These are phyloP conservation scores for Coprinopsis sp. DNA, from an alignment of 768 basidiomycete genomes.

Conservation along the genomic window DNA sequence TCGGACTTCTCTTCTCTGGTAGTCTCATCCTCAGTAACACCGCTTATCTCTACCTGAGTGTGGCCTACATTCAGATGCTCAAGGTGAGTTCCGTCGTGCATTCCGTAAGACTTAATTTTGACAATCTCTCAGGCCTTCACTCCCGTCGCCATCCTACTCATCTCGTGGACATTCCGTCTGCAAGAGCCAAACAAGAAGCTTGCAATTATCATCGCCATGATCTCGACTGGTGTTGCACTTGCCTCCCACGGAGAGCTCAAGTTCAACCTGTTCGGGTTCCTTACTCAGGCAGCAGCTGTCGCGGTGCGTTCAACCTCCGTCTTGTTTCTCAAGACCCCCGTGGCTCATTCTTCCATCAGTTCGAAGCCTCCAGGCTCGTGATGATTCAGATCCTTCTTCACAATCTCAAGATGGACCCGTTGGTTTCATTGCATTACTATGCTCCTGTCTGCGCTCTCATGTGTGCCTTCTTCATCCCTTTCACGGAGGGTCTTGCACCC, in stretches of 20 bases:
- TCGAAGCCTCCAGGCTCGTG: conserved; percentile 91
- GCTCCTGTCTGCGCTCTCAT: conserved; percentile 92
- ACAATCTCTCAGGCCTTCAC: conserved; percentile 66
- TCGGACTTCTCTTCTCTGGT: conserved; percentile 89
- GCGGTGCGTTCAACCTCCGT: conserved; percentile 45
- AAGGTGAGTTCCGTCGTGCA: conserved; percentile 41
- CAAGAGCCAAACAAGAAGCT: conserved; percentile 83
- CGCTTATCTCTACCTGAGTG: conserved; percentile 86
- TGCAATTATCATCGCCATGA: conserved; percentile 81
- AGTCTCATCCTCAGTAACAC: conserved; percentile 89
- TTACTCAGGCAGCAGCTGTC: conserved; percentile 84
- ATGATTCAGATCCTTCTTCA: conserved; percentile 95
- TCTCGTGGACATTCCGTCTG: conserved; percentile 87
- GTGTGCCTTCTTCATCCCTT: conserved; percentile 81
- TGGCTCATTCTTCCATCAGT: conserved; percentile 38
- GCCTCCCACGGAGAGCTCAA: conserved; percentile 85
- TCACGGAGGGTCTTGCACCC: conserved; percentile 88
- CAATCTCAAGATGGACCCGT: conserved; percentile 96
- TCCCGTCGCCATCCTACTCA: conserved; percentile 85
- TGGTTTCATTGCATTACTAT: conserved; percentile 94
- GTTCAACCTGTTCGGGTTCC: conserved; percentile 85
- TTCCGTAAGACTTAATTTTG: background rate
- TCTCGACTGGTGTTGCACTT: conserved; percentile 84
- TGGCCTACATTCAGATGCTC: conserved; percentile 96
- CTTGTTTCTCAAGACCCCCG: background rate